These are phyloP conservation scores for Skeletonema marinoi DNA, from an alignment of 108 stramenopile genomes.

Conservation along the genomic window DNA sequence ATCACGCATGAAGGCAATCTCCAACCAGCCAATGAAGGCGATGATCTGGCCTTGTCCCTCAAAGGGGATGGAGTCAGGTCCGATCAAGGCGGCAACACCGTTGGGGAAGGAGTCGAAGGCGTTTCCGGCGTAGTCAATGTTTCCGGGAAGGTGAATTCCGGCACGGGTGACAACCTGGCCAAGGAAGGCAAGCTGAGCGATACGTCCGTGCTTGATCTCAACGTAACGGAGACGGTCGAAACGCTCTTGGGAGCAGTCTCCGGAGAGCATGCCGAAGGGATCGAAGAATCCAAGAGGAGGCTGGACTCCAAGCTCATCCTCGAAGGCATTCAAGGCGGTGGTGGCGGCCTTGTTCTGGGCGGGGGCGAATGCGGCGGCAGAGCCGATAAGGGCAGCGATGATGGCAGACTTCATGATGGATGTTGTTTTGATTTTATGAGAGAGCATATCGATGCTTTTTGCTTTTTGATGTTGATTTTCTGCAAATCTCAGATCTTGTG, in stretches of 20 bases:
- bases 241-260: constrained; percentile 47
- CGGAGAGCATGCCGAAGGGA: constrained; percentile 59
- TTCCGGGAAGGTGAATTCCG: constrained; percentile 79
- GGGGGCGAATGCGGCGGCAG: constrained; percentile 36
- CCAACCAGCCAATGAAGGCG: too few relatives aligned
- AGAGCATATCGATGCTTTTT: too few relatives aligned
- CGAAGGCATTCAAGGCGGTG: constrained; percentile 10
- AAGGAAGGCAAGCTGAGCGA: constrained; percentile 79
- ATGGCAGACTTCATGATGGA: constrained; percentile 8
- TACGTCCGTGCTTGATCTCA: constrained; percentile 69
- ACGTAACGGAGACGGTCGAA: constrained; percentile 48
- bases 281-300: constrained; percentile 85
- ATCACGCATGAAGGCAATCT: not conserved
- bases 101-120: constrained; percentile 69
- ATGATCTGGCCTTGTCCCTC: too few relatives aligned
- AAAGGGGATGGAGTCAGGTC: not conserved
- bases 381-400: constrained; percentile 69
- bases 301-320: constrained; percentile 75
- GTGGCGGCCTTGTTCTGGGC: constrained; percentile 8
- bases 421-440: not conserved
- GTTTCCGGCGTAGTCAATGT: constrained; percentile 70
- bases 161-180: constrained; percentile 73
- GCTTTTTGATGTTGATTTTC: too few relatives aligned
- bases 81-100: constrained; percentile 42
- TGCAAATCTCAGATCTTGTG: too few relatives aligned